Evolutionary conservation across 2,329 filamentous ascomycete species (phyloP), one percentile per base, ranked within the genome.

Genomic region (Thermochaetoides dissita): DNA sequence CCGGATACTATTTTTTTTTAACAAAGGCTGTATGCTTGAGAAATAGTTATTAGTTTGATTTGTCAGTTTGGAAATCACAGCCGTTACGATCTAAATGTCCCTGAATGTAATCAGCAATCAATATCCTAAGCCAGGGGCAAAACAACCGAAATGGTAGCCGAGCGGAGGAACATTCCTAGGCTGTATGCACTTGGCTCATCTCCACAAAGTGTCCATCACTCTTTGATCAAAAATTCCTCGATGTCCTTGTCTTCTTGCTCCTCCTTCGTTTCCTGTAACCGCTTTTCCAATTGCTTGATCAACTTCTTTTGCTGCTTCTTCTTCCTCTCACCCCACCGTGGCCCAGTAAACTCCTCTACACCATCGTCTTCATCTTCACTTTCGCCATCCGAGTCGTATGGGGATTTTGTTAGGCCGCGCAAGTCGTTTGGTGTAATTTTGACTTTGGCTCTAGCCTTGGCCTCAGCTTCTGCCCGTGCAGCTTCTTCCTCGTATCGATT

Each of bases 161-260:
- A 24, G 17, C 17, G 17, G 5, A 24, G 17, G 17, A 24, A 24
- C 17, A 24, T 24, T 3, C 17, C 17, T 24, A 5, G 17, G 17
- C 17, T 24, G 5, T 24, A 24, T 24, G 17, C 5, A 24, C 17
- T 24, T 24, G 17, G 17, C 17, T 24, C 17, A 3, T 24, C 17
- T 24, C 17, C 3, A 24, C 17, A 24, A 24, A 24, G 3, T 24
- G 17, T 24, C 10, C 1, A 55, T 76, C 69, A 51, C 10, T 47
- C 46, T 33, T 51, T 51, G 7, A 74, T 68, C 58, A 87, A 59
- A 53, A 81, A 76, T 60, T 87, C 79, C 56, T 77, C 72, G 51
- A 88, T 81, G 58, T 87, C 81, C 62, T 82, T 81, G 58, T 85
- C 80, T 46, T 81, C 76, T 50, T 83, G 70, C 45, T 79, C 74